Evolutionary conservation across 23 red algal species (phyloP).

Genomic region (Gracilaria vermiculophylla): DNA sequence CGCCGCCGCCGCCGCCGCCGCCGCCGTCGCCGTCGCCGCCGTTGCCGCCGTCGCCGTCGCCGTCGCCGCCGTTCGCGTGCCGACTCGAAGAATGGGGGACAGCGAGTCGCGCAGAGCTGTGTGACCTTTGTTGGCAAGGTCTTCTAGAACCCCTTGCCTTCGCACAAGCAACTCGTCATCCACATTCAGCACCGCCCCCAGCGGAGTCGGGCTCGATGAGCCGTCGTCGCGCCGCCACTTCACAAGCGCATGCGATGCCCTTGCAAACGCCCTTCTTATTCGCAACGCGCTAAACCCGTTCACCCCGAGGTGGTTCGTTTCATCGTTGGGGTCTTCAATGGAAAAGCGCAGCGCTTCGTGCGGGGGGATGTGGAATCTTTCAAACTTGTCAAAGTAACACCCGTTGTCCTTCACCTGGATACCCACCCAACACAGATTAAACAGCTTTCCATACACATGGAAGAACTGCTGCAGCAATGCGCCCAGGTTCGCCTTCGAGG

Average conservation of each 20-base stretch:
- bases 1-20: too few species aligned
- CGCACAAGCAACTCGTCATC: slow-evolving; percentile 35
- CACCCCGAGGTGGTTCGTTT: slow-evolving; percentile 72
- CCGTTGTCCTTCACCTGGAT: slow-evolving; percentile 71
- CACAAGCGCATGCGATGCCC: slow-evolving; percentile 46
- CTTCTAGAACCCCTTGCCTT: slow-evolving; percentile 44
- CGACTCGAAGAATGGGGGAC: background rate
- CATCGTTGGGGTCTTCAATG: slow-evolving; percentile 88
- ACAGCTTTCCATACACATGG: slow-evolving; percentile 76
- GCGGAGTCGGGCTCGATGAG: slow-evolving; percentile 28
- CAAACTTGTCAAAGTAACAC: slow-evolving; percentile 79
- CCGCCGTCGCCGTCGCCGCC: too few species aligned
- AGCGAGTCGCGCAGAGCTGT: slow-evolving; percentile 13
- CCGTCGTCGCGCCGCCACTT: slow-evolving; percentile 68
- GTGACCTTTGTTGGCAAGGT: slow-evolving; percentile 37
- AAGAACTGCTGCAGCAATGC: slow-evolving; percentile 72
- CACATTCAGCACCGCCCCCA: slow-evolving; percentile 50
- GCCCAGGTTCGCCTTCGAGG: slow-evolving; percentile 71
- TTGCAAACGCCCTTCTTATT: slow-evolving; percentile 68
- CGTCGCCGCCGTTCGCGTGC: background rate
- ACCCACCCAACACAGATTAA: slow-evolving; percentile 67
- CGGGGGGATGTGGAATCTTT: slow-evolving; percentile 29
- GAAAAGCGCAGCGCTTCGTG: slow-evolving; percentile 62
- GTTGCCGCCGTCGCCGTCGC: too few species aligned
- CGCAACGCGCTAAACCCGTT: slow-evolving; percentile 67